Evolutionary conservation across 73 alveolate species (phyloP).

Genomic region (Paramecium caudatum): DNA sequence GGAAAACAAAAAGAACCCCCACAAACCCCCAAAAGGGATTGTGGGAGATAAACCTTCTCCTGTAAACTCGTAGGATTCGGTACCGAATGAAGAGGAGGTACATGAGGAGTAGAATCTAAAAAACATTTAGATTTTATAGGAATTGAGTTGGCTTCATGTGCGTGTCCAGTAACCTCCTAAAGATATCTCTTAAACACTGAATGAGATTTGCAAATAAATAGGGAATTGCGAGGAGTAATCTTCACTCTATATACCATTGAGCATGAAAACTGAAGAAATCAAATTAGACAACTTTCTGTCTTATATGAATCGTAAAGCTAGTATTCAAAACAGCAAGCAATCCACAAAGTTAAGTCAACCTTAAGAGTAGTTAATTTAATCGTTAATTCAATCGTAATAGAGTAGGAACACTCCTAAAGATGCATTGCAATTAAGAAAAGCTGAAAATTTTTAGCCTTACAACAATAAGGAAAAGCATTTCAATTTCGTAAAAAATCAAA

Average conservation of each 20-base stretch:
- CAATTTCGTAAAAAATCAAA: not conserved
- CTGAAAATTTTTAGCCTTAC: not conserved
- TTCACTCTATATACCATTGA: not conserved
- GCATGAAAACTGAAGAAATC: not conserved
- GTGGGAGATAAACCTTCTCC: constrained; percentile 78
- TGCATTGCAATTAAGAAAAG: not conserved
- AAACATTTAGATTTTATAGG: constrained; percentile 1
- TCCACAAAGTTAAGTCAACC: constrained; percentile 19
- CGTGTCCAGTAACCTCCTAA: not conserved
- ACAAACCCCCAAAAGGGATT: constrained; percentile 76
- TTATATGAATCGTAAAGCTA: not conserved
- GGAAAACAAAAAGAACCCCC: constrained; percentile 75
- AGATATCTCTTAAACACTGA: constrained; percentile 6
- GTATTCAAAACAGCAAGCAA: not conserved
- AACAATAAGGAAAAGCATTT: not conserved
- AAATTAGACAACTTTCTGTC: constrained; percentile 38
- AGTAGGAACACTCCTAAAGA: not conserved
- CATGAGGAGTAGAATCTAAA: constrained; percentile 4
- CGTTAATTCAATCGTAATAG: not conserved
- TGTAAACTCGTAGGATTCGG: not conserved
- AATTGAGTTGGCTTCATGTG: not conserved
- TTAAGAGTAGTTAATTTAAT: not conserved
- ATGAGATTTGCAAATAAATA: constrained; percentile 39
- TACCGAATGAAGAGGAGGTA: not conserved
- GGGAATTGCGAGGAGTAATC: constrained; percentile 9